Evolutionary conservation across 2,329 filamentous ascomycete genomes (phyloP), one percentile per base, ranked within the genome.

Genomic region (Rutstroemia sp.): DNA sequence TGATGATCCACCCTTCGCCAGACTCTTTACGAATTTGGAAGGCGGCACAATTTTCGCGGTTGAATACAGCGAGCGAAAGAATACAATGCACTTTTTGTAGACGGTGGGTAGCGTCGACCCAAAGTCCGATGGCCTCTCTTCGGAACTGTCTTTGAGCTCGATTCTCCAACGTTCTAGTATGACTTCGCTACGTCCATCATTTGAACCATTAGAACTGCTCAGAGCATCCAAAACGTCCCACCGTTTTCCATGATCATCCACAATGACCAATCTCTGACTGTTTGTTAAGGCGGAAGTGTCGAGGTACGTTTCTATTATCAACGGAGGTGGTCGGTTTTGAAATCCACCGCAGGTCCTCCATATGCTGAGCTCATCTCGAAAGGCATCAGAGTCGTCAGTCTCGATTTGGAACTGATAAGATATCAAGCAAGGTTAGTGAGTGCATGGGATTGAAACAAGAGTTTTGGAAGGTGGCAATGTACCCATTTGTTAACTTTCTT

Each of bases 41-140:
- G 88, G 84, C 2, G 94, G 94, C 60, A 96, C 75, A 60, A 96
- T 81, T 65, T 89, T 87, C 42, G 89, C 83, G 54, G 88, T 88
- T 50, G 89, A 83, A 70, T 89, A 96, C 47, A 99, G 78, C 1
- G 91, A 91, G 58, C 94, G 83, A 73, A 97, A 96, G 65, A 96
- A 84, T 63, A 97, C 88, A 61, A 99, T 95, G 65, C 89, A 90
- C 73, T 95, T 94, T 75, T 99, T 99, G 78, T 99, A 99, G 57
- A 96, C 85, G 52, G 89, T 92, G 14, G 94, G 91, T 51, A 97
- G 75, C 34, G 75, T 77, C 10, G 76, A 76, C 7, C 80, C 81
- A 68, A 85, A 89, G 68, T 81, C 82, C 48, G 81, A 76, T 16
- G 69, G 65, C 34, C 70, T 66, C 62, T 78, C 69, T 69, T 76